Percentiles rank a stretch among this genome's conserved stretches.
Conservation (phyloP, 1,284 basidiomycete species). For the Papiliotrema flavescens region DNA sequence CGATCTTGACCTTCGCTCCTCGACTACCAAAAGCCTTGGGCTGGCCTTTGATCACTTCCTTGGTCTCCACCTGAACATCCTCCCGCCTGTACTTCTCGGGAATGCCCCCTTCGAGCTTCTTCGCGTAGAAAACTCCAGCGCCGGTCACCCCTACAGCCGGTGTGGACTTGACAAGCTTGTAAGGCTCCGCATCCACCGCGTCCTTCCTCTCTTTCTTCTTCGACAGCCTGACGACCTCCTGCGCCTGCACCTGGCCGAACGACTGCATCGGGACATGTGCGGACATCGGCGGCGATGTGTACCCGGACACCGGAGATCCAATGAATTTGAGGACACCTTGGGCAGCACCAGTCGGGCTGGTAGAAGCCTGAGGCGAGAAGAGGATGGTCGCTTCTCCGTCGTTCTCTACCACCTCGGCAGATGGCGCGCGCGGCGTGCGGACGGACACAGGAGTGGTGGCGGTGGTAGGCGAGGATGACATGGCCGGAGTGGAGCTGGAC, state of each 20-base stretch:
- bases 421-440: constrained; percentile 11
- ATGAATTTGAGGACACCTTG: constrained; percentile 2
- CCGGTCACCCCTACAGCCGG: constrained; percentile 7
- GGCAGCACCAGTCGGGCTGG: neutral
- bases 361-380: constrained; percentile 3
- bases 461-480: constrained; percentile 1
- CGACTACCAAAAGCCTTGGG: neutral
- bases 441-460: constrained; percentile 12
- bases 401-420: neutral
- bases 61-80: constrained; percentile 3
- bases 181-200: constrained; percentile 7
- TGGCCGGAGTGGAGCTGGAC: constrained; percentile 7
- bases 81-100: constrained; percentile 15
- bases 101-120: constrained; percentile 6
- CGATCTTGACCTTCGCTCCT: neutral
- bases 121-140: constrained; percentile 18
- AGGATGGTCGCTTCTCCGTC: constrained; percentile 1
- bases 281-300: constrained; percentile 3
- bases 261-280: neutral
- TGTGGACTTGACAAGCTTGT: constrained; percentile 10
- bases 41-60: neutral
- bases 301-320: constrained; percentile 12
- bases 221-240: neutral
- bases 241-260: neutral
- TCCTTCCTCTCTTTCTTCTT: neutral